Conservation (phyloP, 441 rosid species). For the Biscutella laevigata region DNA sequence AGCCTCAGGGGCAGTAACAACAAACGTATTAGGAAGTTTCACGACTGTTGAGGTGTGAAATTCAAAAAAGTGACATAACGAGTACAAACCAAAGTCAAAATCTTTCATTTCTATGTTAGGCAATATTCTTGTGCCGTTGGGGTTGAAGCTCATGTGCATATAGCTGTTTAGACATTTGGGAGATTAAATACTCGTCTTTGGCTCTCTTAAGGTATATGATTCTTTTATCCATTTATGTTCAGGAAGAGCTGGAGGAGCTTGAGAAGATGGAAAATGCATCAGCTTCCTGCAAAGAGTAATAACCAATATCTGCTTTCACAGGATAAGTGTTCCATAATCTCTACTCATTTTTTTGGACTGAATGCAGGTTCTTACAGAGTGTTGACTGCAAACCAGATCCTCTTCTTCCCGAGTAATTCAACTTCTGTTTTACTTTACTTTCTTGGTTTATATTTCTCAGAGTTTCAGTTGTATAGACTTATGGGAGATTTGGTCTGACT, state of each 20-base stretch:
- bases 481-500: not conserved
- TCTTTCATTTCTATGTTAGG: not conserved
- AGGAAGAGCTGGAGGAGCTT: constrained; percentile 77
- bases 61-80: not conserved
- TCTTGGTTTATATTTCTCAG: too few relatives aligned
- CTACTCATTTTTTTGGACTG: not conserved
- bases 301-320: not conserved
- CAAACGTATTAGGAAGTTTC: not conserved
- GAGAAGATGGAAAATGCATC: constrained; percentile 68
- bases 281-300: constrained; percentile 62
- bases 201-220: not conserved
- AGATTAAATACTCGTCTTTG: not conserved
- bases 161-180: not conserved
- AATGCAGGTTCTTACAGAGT: constrained; percentile 46
- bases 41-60: not conserved
- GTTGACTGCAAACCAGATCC: constrained; percentile 69
- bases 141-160: not conserved
- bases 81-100: not conserved
- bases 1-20: not conserved
- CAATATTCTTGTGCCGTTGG: not conserved
- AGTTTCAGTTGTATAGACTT: not conserved
- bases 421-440: not conserved
- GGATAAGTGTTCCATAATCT: not conserved
- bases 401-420: constrained; percentile 51
- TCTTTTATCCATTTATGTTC: constrained; percentile 7